Base-by-base conservation (phyloP, 1,139 yeast genomes). In the Geotrichum citri-aurantii region DNA sequence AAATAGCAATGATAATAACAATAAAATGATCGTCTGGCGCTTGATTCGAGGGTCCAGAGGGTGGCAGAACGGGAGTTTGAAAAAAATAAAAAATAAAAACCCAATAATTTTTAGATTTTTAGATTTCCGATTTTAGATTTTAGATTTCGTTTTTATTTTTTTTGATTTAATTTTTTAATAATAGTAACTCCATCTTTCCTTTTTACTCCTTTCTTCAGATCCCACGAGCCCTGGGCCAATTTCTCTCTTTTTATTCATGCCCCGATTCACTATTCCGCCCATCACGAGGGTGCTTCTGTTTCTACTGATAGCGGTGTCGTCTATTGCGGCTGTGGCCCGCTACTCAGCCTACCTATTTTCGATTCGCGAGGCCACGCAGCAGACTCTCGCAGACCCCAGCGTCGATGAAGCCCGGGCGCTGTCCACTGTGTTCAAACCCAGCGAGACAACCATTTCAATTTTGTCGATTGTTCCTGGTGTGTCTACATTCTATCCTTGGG, bases 401-500 rank as follows among this genome's bases (percentile, higher is more conserved):
- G 48, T 47, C 17, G 21, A 42, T 14, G 50, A 51, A 37, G 21
- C 44, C 10, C 27, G 46, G 10, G 52, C 48, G 3, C 24, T 53
- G 27, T 12, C 52, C 21, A 29, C 48, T 1, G 54, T 55, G 7
- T 53, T 48, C n/a, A 47, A 50, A 24, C 59, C 59, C 24, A 37
- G 54, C 37, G 76, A 77, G 54, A 75, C 85, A 48, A 69, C 74
- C 42, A 79, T 85, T 2, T 89, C 96, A 0, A 76, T 79, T 56
- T 68, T 90, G 57, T 92, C 88, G 69, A 76, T 89, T 69, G 81
- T 89, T 3, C 96, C 97, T 3, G 75, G 79, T 27, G 75, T 78
- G 57, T 79, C 88, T 0, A 68, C 86, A 2, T 73, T 73, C 59
- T 79, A 82, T 63, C 96, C 96, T 3, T 87, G 95, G 92, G 89